These are phyloP conservation scores for Beauveria asiatica DNA, from an alignment of 2,329 filamentous ascomycete species.

Conservation along the genomic window DNA sequence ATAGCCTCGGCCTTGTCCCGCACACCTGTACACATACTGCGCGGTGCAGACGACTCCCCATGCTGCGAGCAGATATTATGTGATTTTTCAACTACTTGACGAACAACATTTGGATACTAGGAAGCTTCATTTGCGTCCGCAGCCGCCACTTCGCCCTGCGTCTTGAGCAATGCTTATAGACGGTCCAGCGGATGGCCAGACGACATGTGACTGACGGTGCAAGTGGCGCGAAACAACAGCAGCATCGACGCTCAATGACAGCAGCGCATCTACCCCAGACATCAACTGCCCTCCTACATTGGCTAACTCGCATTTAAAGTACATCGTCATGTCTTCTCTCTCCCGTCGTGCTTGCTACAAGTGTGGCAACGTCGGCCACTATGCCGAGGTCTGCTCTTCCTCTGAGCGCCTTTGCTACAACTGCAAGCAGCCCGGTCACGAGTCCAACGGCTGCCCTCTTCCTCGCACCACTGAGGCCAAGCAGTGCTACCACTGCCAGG, in stretches of 20 bases:
- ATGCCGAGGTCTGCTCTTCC: slow-evolving; percentile 88
- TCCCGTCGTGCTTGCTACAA: slow-evolving; percentile 79
- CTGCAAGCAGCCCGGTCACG: slow-evolving; percentile 64
- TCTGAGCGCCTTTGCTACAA: slow-evolving; percentile 99
- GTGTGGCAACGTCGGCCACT: slow-evolving; percentile 75
- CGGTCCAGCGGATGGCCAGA: background rate
- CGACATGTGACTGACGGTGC: background rate
- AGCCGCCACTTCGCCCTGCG: background rate
- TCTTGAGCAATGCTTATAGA: background rate
- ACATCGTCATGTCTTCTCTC: slow-evolving; percentile 63
- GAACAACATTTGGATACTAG: background rate
- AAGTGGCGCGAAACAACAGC: background rate
- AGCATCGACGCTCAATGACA: background rate
- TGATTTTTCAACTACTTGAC: background rate
- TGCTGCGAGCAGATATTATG: background rate
- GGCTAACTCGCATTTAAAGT: slow-evolving; percentile 3
- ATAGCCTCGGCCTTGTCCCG: slow-evolving; percentile 3
- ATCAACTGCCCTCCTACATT: background rate
- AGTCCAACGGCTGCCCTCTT: slow-evolving; percentile 94
- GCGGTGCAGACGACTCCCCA: background rate
- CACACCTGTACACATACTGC: background rate
- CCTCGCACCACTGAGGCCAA: slow-evolving; percentile 97
- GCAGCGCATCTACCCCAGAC: background rate
- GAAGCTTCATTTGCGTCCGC: background rate
- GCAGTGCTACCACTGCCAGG: slow-evolving; percentile 99